These are phyloP conservation scores for Rhizophagus prolifer DNA, from an alignment of 192 early-diverging fungal species.

Conservation along the genomic window DNA sequence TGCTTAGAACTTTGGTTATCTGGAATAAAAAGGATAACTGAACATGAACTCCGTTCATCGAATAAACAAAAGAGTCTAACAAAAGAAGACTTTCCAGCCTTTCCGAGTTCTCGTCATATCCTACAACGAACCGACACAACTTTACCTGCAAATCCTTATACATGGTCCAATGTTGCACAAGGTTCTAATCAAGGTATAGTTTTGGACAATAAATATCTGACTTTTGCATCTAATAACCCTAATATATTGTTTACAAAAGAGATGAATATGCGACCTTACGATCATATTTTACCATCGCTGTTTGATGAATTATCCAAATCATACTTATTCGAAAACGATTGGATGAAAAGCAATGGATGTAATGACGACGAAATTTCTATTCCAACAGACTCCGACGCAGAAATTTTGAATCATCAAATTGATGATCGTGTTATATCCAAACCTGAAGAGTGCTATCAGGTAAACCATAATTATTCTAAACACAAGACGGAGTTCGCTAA, in stretches of 20 bases:
- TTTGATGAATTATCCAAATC: background rate
- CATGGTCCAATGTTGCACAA: background rate
- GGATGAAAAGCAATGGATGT: background rate
- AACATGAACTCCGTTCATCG: background rate
- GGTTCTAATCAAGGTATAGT: background rate
- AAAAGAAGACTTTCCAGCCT: background rate
- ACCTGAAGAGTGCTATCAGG: background rate
- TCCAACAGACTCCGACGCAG: background rate
- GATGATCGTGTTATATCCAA: background rate
- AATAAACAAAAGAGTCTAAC: background rate
- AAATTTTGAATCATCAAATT: background rate
- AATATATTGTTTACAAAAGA: background rate
- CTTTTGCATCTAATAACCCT: background rate
- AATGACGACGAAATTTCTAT: background rate
- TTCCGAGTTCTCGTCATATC: background rate
- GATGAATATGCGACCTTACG: background rate
- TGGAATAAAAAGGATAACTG: no score
- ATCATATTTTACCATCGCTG: background rate
- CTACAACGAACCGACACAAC: background rate
- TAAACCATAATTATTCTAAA: background rate
- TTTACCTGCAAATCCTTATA: background rate
- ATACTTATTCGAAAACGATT: background rate
- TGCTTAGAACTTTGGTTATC: background rate
- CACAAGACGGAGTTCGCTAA: background rate
- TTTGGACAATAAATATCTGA: background rate